These are phyloP conservation scores for Verticillium isaacii DNA, from an alignment of 2,329 filamentous ascomycete species.

Conservation along the genomic window DNA sequence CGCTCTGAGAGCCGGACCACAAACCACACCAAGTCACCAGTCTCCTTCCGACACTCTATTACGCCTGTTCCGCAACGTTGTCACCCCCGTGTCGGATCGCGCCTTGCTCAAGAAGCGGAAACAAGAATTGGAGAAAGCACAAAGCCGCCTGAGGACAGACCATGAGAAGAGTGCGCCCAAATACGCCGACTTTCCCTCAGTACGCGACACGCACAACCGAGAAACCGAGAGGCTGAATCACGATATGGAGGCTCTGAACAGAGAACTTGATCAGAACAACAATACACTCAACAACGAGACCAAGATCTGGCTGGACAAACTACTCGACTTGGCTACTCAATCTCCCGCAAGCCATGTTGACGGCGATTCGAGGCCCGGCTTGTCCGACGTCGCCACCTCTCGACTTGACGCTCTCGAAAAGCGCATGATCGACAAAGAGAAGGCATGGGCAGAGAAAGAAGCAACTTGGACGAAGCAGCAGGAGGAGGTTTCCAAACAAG, in stretches of 20 bases:
- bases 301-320: neutral
- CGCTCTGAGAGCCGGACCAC: neutral
- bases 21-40: neutral
- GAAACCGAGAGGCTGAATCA: neutral
- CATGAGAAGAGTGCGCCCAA: neutral
- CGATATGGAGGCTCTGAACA: neutral
- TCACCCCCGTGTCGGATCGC: neutral
- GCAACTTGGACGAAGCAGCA: neutral
- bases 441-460: neutral
- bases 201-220: neutral
- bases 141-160: neutral
- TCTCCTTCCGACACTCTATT: neutral
- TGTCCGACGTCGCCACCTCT: neutral
- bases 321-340: neutral
- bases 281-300: neutral
- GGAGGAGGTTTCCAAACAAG: constrained; percentile 10
- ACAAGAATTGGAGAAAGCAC: neutral
- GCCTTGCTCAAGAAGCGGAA: neutral
- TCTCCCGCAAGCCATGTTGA: neutral
- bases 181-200: neutral
- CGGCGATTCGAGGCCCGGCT: neutral
- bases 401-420: constrained; percentile 6
- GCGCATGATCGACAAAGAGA: neutral
- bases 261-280: neutral
- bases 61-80: neutral